Percentiles rank a stretch among this genome's conserved stretches.
These are phyloP conservation scores for Gynostemma pentaphyllum DNA, from an alignment of 306 rosid genomes.

Conservation along the genomic window DNA sequence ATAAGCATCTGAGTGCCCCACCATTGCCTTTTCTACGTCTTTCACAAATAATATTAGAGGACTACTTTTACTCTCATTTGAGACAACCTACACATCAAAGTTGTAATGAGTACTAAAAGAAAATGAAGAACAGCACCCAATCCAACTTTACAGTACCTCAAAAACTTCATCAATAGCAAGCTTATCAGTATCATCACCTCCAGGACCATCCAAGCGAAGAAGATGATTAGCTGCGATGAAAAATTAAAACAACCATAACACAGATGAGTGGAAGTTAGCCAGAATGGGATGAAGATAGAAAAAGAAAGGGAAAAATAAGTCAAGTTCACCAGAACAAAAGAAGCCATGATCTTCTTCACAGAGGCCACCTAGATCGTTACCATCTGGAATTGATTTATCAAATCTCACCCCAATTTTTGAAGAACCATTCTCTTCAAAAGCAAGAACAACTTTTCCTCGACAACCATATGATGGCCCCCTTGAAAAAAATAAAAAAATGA, in stretches of 20 bases:
- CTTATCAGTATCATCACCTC: conserved; percentile 71
- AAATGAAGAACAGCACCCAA: conserved; percentile 3
- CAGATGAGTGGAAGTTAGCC: conserved; percentile 3
- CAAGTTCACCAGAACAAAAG: conserved; percentile 71
- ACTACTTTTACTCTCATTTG: conserved; percentile 46
- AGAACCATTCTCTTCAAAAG: conserved; percentile 77
- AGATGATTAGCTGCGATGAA: conserved; percentile 55
- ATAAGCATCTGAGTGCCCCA: conserved; percentile 48
- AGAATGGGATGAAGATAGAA: conserved; percentile 7
- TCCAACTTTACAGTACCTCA: conserved; percentile 45
- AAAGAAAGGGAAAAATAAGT: background rate
- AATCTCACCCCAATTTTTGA: conserved; percentile 96
- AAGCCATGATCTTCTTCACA: conserved; percentile 87
- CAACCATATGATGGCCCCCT: conserved; percentile 83
- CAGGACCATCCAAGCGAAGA: conserved; percentile 54
- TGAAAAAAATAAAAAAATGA: conserved; percentile 14
- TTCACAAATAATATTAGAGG: conserved; percentile 71
- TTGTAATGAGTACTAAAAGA: conserved; percentile 12
- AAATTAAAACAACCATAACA: conserved; percentile 14
- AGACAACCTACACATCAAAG: conserved; percentile 39
- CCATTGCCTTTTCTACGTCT: conserved; percentile 75
- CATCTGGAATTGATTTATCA: conserved; percentile 87
- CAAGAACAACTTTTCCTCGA: conserved; percentile 75
- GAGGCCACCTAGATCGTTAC: conserved; percentile 89
- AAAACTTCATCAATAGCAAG: conserved; percentile 68